Evolutionary conservation across 352 stramenopile species (phyloP).

Genomic region (Vaucheria bursata): DNA sequence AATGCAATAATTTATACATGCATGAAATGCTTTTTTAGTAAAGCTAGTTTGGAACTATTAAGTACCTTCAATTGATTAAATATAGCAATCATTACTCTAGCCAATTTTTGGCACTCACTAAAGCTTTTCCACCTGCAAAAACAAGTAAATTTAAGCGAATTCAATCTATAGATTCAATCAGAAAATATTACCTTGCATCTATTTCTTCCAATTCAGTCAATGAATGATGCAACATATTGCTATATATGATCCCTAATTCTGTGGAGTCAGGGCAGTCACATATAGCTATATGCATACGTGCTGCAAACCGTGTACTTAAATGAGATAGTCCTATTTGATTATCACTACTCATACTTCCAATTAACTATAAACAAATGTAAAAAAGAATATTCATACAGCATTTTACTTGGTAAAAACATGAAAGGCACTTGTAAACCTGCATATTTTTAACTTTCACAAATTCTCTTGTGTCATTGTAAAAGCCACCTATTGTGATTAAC

Average conservation of each 20-base stretch:
- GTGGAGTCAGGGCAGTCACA: constrained; percentile 80
- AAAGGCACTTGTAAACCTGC: constrained; percentile 63
- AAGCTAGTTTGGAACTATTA: too few species aligned
- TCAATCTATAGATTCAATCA: too few species aligned
- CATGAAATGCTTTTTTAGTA: too few species aligned
- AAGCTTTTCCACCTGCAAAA: too few species aligned
- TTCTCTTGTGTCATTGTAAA: constrained; percentile 85
- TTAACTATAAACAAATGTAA: too few species aligned
- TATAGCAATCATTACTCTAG: too few species aligned
- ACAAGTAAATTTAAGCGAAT: too few species aligned
- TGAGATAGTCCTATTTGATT: constrained; percentile 80
- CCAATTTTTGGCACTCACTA: too few species aligned
- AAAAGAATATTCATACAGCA: background rate
- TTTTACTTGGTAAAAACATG: background rate
- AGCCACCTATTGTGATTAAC: constrained; percentile 85
- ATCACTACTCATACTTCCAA: constrained; percentile 82
- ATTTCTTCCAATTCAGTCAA: constrained; percentile 42
- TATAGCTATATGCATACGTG: constrained; percentile 74
- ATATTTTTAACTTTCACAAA: constrained; percentile 84
- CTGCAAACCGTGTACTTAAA: constrained; percentile 82
- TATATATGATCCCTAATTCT: constrained; percentile 77
- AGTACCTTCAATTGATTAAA: too few species aligned
- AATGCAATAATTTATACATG: too few species aligned
- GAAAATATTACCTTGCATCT: constrained; percentile 28
- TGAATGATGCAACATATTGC: constrained; percentile 68